Conservation (phyloP, 257 asterid genomes). For the Ligustrum vulgare region DNA sequence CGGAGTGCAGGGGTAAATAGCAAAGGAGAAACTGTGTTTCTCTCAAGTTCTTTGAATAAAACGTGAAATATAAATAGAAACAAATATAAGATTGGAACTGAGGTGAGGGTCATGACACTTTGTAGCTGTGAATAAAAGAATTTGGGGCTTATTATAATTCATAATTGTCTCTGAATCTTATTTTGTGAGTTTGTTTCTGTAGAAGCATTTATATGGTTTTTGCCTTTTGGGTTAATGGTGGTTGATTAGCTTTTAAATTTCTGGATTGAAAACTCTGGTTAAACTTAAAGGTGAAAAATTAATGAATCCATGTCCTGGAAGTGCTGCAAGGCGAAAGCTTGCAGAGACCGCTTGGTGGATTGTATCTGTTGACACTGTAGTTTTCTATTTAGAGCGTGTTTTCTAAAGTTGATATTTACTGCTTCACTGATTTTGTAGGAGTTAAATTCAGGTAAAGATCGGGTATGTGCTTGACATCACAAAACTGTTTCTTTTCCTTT, state of each 20-base stretch:
- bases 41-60: too few species aligned
- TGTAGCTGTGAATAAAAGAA: background rate
- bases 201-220: background rate
- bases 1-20: too few species aligned
- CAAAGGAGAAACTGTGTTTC: too few species aligned
- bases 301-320: slow-evolving; percentile 28
- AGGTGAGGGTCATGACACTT: too few species aligned
- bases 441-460: slow-evolving; percentile 63
- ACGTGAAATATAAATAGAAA: too few species aligned
- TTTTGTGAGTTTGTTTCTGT: slow-evolving; percentile 6
- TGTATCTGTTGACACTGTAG: slow-evolving; percentile 19
- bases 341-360: slow-evolving; percentile 32
- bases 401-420: slow-evolving; percentile 10
- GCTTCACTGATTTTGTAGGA: slow-evolving; percentile 54
- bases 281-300: slow-evolving; percentile 24
- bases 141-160: background rate
- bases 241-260: background rate
- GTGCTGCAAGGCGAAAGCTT: slow-evolving; percentile 49
- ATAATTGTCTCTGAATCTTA: background rate
- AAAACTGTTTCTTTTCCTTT: slow-evolving; percentile 8
- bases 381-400: background rate
- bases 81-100: too few species aligned
- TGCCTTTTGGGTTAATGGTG: background rate
- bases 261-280: slow-evolving; percentile 5
- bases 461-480: slow-evolving; percentile 41